Base-by-base conservation (phyloP, 805 yeast species). In the Wickerhamiella siamensis region DNA sequence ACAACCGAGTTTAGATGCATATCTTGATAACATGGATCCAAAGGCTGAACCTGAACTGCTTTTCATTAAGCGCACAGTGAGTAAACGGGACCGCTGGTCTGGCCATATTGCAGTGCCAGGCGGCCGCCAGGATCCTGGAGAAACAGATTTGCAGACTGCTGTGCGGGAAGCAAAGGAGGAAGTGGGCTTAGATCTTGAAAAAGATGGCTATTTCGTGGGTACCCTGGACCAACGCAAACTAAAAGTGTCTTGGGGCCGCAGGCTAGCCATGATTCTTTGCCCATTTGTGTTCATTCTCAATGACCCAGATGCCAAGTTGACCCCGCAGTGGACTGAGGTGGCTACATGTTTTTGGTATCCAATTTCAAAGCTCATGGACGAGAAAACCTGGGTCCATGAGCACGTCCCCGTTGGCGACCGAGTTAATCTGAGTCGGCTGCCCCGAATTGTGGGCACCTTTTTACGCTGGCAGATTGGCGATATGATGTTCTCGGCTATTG, bases 91-190 rank as follows among this genome's bases (percentile, higher is more conserved):
- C 40, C 48, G 64, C 15, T 63, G 67, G 67, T 61, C 66, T 5
- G 63, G 63, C 14, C 67, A 63, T 43, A 54, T 63, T 34, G 67
- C 66, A 2, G 40, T 63, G 1, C 67, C 67, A 1, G 67, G 67
- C 2, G 67, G 67, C 9, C 49, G 57, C n/a, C 50, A 59, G 5
- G 66, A 63, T 29, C 51, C 56, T 2, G 57, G 49, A 2, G 67
- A 62, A 39, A 52, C 47, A 4, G 50, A 56, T 19, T 33, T 53
- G 5, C 60, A 56, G 27, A 52, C 64, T 1, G 66, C 67, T 0
- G 46, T 54, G 14, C 55, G 67, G 4, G 67, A 63, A 40, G 50
- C 67, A 1, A 21, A 10, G 4, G 67, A 63, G 44, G 67, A 63
- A 41, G 64, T 63, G 16, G 67, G 67, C 5, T 40, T 63, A 3